Evolutionary conservation across 768 basidiomycete genomes (phyloP), one percentile per base, ranked within the genome.

Genomic region (Tremella yokohamensis): DNA sequence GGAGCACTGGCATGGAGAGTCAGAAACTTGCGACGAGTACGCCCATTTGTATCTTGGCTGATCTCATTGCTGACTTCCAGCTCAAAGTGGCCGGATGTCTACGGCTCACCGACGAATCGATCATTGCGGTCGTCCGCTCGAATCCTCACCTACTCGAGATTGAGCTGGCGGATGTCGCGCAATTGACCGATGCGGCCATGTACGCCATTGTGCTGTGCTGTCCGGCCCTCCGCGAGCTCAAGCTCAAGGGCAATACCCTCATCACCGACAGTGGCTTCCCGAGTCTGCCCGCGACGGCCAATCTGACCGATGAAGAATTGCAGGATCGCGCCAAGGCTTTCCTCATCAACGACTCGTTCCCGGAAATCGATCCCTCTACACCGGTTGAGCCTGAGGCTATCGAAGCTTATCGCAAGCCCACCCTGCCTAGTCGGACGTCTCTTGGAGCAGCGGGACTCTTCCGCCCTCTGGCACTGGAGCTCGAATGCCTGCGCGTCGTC

Each of bases 131-230:
- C 51, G 87, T 88, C 34, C 82, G 82, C 60, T 82, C 81, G 3
- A 94, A 91, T 72, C 87, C 89, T 0, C 81, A 91, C 51, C 83
- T 99, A 22, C 83, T 99, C 56, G 96, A 99, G 77, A 85, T 98
- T 65, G 96, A 99, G 78, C 85, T 99, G 69, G 87, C 89, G 69
- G 82, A 85, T 61, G 92, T 92, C 79, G 82, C 83, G 58, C 80
- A 80, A 54, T 82, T 97, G 70, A 87, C 90, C 16, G 86, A 96
- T 70, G 73, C 80, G 13, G 82, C 88, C 26, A 80, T 92, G 56
- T 86, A 90, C 54, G 86, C 90, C 62, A 82, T 98, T 29, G 93
- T 93, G 89, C 79, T 82, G 11, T 78, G 88, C 68, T 87, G 86
- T 1, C 79, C 79, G 24, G 84, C 90, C 69, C 87, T 99, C 81